phyloP scores from a whole-genome alignment of 768 basidiomycete species.

The Pisolithus orientalis region DNA sequence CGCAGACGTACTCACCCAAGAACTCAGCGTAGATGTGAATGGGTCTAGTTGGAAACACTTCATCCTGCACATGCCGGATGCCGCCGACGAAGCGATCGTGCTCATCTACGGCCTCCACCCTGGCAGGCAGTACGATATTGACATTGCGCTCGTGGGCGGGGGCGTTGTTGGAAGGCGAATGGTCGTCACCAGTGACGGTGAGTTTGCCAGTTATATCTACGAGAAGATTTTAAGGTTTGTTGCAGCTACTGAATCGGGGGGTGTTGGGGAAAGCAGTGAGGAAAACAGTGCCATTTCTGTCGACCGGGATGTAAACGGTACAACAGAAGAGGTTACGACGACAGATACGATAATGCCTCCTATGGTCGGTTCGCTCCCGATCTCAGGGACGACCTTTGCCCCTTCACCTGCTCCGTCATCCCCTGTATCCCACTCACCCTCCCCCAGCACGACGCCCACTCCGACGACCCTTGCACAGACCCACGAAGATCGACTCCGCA shows the following conservation, averaged over 20 bases:
- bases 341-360: neutral
- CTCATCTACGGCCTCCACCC: conserved; percentile 88
- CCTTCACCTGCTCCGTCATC: conserved; percentile 32
- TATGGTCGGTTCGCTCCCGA: neutral
- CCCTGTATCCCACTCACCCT: conserved; percentile 2
- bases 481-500: conserved; percentile 58
- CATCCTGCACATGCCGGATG: conserved; percentile 73
- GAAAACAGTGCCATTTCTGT: neutral
- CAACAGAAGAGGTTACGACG: neutral
- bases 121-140: conserved; percentile 86
- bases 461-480: conserved; percentile 27
- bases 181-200: conserved; percentile 49
- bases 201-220: conserved; percentile 17
- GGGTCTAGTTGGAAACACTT: conserved; percentile 73
- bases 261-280: neutral
- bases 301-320: neutral
- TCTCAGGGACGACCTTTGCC: neutral
- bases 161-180: conserved; percentile 61
- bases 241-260: neutral
- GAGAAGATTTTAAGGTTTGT: conserved; percentile 1
- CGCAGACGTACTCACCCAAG: conserved; percentile 63
- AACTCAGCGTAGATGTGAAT: conserved; percentile 77
- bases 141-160: conserved; percentile 65
- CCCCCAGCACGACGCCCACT: conserved; percentile 20
- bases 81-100: conserved; percentile 81